These are phyloP conservation scores for Panus rudis DNA, from an alignment of 768 basidiomycete genomes.

Conservation along the genomic window DNA sequence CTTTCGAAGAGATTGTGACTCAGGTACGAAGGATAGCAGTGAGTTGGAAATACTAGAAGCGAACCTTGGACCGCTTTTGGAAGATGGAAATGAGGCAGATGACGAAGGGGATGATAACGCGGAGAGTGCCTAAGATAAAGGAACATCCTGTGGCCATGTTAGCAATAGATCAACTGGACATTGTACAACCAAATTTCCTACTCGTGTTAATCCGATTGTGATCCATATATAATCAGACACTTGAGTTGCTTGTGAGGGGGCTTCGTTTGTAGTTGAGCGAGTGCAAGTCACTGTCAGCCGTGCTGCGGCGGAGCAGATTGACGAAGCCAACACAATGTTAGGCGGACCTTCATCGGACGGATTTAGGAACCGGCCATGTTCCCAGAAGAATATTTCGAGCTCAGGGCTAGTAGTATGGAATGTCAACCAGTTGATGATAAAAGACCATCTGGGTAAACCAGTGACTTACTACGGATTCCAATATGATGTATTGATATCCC, in stretches of 20 bases:
- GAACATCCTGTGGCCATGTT: neutral
- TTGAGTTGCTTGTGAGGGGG: neutral
- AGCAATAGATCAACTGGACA: neutral
- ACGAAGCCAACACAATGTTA: neutral
- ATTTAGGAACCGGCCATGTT: neutral
- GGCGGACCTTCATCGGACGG: neutral
- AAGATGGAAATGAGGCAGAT: no score
- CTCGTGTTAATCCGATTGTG: slow-evolving; percentile 1
- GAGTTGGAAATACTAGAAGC: neutral
- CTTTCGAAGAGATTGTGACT: no score
- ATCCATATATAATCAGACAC: neutral
- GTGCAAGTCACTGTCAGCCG: no score
- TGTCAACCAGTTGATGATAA: neutral
- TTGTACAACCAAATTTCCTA: neutral
- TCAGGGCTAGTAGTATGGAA: neutral
- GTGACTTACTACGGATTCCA: slow-evolving; percentile 5
- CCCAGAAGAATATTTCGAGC: slow-evolving; percentile 4
- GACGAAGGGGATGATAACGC: no score
- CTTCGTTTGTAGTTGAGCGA: neutral
- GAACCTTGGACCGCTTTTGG: neutral
- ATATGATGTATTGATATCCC: neutral
- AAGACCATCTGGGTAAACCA: neutral
- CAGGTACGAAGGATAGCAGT: neutral
- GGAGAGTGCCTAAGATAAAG: no score
- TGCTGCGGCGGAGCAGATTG: neutral